Base-by-base conservation (phyloP, 345 rosid species). In the Combretum micranthum region DNA sequence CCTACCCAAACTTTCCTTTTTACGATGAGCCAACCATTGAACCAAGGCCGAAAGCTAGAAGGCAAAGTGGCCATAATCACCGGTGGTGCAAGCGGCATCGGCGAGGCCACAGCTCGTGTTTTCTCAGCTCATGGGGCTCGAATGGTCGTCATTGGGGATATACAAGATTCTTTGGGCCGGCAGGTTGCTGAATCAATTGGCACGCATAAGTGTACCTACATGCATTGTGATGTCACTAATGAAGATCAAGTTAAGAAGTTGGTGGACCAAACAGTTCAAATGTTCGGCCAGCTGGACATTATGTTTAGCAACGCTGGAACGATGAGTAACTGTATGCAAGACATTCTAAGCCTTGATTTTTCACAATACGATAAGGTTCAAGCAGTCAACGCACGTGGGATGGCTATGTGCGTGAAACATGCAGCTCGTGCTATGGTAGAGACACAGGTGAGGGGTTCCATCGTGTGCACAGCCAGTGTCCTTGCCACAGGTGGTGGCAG, bases 251-350 rank as follows among this genome's bases (percentile, higher is more conserved):
- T 71, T 1, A 58, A 68, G 61, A 20, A 53, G 39, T 53, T 71
- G 5, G 66, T 68, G 20, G 32, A 61, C 13, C 15, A 68, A 22
- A 58, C 71, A 8, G 46, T 64, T 18, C 49, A 18, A 52, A 23
- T 20, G 7, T 69, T 58, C 20, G 69, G 75, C 0, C 50, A 32
- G 22, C 63, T 75, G 19, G 73, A 75, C 60, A 42, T 67, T 56
- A 57, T 70, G 69, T 75, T 75, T 25, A 55, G 79, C 54, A 74
- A 66, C n/a, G 75, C 67, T 0, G 75, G 69, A 15, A 48, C 60
- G 6, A 0, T 17, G n/a, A 69, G 50, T 63, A 15, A 17, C 13
- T 37, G 62, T 15, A 13, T 46, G 12, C 75, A 74, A 25, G 23
- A 12, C 21, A 47, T 69, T 42, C 60, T 70, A 0, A 69, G 59